phyloP scores from a whole-genome alignment of 2,329 filamentous ascomycete species.

The Mycosphaerella sp. region DNA sequence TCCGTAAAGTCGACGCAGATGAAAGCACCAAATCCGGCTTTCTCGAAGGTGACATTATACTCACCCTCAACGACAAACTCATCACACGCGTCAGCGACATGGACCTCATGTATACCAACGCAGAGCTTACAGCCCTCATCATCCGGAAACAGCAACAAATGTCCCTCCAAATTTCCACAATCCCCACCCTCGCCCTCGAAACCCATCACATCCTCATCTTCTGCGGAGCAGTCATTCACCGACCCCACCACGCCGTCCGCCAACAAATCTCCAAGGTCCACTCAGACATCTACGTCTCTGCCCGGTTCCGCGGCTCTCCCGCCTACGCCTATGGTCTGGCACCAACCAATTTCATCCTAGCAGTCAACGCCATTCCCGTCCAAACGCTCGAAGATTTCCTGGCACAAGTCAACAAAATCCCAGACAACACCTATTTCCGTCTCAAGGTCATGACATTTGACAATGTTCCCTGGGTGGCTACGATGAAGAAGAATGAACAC shows the following conservation, averaged over 20 bases:
- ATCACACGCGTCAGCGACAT: conserved; percentile 91
- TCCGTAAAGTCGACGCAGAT: conserved; percentile 71
- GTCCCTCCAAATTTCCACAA: conserved; percentile 70
- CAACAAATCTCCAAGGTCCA: conserved; percentile 97
- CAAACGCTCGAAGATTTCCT: conserved; percentile 77
- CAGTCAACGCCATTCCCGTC: conserved; percentile 84
- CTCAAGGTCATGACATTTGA: conserved; percentile 97
- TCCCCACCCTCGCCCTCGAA: conserved; percentile 83
- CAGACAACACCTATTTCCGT: conserved; percentile 96
- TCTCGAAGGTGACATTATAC: conserved; percentile 83
- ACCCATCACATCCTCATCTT: conserved; percentile 89
- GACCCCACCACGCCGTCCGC: conserved; percentile 89
- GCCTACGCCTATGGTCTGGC: conserved; percentile 87
- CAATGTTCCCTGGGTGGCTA: conserved; percentile 98
- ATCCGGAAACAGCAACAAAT: conserved; percentile 80
- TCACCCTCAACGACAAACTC: conserved; percentile 84
- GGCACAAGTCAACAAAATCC: conserved; percentile 74
- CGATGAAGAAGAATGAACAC: conserved; percentile 99
- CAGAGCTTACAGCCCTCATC: conserved; percentile 74
- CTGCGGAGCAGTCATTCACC: conserved; percentile 88
- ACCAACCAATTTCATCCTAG: conserved; percentile 95
- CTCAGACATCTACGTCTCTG: conserved; percentile 92
- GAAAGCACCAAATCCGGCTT: conserved; percentile 47
- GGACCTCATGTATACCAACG: conserved; percentile 92
- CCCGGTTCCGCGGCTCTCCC: conserved; percentile 73